Evolutionary conservation across 257 asterid genomes (phyloP).

Genomic region (Pogostemon cablin): DNA sequence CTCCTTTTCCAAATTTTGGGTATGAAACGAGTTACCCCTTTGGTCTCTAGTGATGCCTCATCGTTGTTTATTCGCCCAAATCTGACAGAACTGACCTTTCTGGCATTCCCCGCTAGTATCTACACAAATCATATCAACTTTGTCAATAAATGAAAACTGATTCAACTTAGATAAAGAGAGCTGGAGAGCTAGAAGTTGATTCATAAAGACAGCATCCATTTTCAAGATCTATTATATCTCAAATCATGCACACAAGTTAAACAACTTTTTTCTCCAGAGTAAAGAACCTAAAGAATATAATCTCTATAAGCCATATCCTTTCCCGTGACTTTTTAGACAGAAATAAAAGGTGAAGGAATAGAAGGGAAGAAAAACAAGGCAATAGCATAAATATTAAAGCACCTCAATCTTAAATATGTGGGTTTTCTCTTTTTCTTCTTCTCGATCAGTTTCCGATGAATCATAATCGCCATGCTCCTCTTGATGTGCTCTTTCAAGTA

Average conservation of each 20-base stretch:
- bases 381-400: slow-evolving; percentile 22
- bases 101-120: slow-evolving; percentile 96
- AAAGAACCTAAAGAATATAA: not conserved
- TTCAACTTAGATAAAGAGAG: not conserved
- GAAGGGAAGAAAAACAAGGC: slow-evolving; percentile 1
- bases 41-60: slow-evolving; percentile 47
- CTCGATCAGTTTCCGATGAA: slow-evolving; percentile 58
- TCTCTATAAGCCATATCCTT: not conserved
- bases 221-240: not conserved
- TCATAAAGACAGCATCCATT: slow-evolving; percentile 2
- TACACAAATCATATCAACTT: slow-evolving; percentile 40
- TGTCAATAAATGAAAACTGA: slow-evolving; percentile 10
- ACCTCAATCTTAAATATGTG: slow-evolving; percentile 95
- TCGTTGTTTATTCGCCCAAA: slow-evolving; percentile 71
- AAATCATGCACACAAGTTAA: slow-evolving; percentile 6
- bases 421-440: slow-evolving; percentile 61
- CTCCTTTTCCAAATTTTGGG: slow-evolving; percentile 78
- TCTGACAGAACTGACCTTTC: slow-evolving; percentile 93
- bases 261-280: not conserved
- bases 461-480: slow-evolving; percentile 72
- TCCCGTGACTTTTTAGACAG: not conserved
- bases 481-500: slow-evolving; percentile 68
- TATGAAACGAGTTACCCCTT: slow-evolving; percentile 54
- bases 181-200: slow-evolving; percentile 9
- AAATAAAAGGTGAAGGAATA: not conserved